These are phyloP conservation scores for Russula foetens DNA, from an alignment of 768 basidiomycete genomes.

Conservation along the genomic window DNA sequence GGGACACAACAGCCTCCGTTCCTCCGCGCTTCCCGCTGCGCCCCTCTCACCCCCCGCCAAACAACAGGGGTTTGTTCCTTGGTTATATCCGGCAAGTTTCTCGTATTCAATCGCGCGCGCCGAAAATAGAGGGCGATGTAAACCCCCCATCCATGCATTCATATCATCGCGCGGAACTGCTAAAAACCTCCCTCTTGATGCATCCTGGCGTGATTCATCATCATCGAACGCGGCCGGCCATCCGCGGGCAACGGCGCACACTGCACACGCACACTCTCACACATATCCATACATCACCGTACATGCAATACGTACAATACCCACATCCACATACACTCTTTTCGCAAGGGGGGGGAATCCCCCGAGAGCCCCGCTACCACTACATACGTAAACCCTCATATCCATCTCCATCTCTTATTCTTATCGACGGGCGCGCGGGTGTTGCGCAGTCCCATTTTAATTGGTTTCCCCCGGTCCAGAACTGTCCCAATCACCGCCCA, in stretches of 20 bases:
- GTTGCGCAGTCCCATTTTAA: not conserved
- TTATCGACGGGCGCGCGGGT: not conserved
- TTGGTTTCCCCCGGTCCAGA: not conserved
- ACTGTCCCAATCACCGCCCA: slow-evolving; percentile 1
- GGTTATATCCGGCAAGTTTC: not conserved
- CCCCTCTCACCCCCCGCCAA: not conserved
- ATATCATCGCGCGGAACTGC: not conserved
- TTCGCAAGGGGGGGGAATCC: not conserved
- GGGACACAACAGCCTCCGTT: slow-evolving; percentile 11
- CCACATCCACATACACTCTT: not conserved
- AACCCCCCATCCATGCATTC: not conserved
- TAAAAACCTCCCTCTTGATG: not conserved
- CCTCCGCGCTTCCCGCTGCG: slow-evolving; percentile 15
- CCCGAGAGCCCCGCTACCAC: not conserved
- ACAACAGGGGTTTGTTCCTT: not conserved
- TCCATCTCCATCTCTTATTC: not conserved
- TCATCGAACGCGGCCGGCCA: not conserved
- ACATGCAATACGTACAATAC: not conserved
- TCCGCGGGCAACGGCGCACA: not conserved
- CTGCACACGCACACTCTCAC: not conserved
- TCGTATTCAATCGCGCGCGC: slow-evolving; percentile 1
- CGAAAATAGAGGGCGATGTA: not conserved
- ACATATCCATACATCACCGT: not conserved
- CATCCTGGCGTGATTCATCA: not conserved
- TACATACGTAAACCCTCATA: slow-evolving; percentile 2